These are phyloP conservation scores for Phytopythium mirpurense DNA, from an alignment of 352 stramenopile species.

Conservation along the genomic window DNA sequence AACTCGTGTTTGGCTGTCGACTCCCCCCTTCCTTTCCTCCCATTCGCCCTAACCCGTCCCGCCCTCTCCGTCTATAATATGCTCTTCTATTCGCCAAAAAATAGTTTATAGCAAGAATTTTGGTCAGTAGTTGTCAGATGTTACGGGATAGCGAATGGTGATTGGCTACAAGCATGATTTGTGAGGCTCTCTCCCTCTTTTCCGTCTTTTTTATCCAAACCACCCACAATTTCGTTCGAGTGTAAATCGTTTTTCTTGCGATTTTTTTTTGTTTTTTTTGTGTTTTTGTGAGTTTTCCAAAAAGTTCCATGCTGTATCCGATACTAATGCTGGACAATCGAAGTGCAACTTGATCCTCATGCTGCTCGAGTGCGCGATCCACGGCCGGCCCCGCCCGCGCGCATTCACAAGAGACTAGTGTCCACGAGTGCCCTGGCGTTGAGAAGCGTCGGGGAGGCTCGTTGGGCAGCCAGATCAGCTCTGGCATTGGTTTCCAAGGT, in stretches of 20 bases:
- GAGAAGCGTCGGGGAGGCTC: too few species aligned
- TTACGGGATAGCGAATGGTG: neutral
- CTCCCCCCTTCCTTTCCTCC: conserved; percentile 1
- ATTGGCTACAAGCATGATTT: neutral
- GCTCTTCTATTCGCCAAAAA: neutral
- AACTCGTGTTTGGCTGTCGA: conserved; percentile 1
- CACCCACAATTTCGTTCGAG: too few species aligned
- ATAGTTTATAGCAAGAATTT: fast-evolving
- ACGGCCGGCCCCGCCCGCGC: too few species aligned
- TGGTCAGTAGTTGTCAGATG: neutral
- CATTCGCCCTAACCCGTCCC: neutral
- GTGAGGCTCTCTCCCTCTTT: neutral
- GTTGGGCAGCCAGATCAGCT: too few species aligned
- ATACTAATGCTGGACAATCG: too few species aligned
- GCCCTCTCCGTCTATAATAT: neutral
- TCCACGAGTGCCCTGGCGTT: too few species aligned
- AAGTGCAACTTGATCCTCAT: neutral
- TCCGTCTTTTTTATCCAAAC: neutral
- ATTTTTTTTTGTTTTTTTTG: neutral
- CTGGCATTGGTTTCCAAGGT: too few species aligned
- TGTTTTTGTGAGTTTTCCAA: too few species aligned
- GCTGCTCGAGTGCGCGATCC: too few species aligned
- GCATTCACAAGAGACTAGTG: too few species aligned
- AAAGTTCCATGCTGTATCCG: too few species aligned
- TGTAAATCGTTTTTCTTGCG: too few species aligned